These are phyloP conservation scores for Maudiozyma barnettii DNA, from an alignment of 805 yeast species.

Conservation along the genomic window DNA sequence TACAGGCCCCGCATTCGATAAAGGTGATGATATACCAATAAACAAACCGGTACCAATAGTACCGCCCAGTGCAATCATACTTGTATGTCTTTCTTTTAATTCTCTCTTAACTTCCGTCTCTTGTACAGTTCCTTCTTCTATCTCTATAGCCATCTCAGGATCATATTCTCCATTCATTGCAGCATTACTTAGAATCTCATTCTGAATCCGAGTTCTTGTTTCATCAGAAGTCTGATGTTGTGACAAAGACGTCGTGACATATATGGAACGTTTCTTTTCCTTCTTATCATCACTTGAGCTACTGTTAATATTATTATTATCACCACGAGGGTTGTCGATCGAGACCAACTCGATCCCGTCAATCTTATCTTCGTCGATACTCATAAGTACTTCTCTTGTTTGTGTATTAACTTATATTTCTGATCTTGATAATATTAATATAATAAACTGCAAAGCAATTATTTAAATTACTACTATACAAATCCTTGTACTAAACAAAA, in stretches of 20 bases:
- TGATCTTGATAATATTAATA: too few relatives aligned
- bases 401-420: too few relatives aligned
- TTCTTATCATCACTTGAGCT: neutral
- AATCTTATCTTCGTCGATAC: neutral
- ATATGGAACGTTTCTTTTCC: neutral
- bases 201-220: conserved; percentile 11
- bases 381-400: neutral
- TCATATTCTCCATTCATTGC: neutral
- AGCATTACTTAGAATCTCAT: neutral
- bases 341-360: neutral
- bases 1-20: conserved; percentile 58
- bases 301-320: neutral
- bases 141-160: neutral
- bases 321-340: neutral
- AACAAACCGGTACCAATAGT: conserved; percentile 74
- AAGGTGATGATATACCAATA: conserved; percentile 51
- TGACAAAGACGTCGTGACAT: neutral
- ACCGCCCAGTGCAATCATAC: conserved; percentile 74
- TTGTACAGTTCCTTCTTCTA: conserved; percentile 12
- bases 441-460: too few relatives aligned
- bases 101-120: conserved; percentile 45
- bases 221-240: conserved; percentile 13
- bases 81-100: conserved; percentile 56
- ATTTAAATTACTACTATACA: too few relatives aligned
- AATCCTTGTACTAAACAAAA: too few relatives aligned